Base-by-base conservation (phyloP, 2,329 filamentous ascomycete species). In the Penicillium sp. region DNA sequence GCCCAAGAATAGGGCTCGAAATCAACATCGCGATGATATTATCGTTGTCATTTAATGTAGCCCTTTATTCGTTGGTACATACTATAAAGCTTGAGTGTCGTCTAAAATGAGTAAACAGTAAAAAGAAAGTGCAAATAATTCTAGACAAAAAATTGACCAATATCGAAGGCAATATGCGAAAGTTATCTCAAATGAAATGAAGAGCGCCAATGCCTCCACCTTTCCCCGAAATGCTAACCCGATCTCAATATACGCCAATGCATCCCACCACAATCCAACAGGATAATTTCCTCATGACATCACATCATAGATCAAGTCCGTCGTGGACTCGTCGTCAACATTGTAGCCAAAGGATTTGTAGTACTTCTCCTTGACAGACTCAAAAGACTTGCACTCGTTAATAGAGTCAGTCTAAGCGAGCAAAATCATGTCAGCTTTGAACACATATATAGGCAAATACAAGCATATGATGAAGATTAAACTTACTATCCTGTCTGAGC, bases 361-460 rank as follows among this genome's bases (percentile, higher is more conserved):
- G 47, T 68, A 67, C 14, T 62, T 49, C 22, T 57, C 50, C 41
- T 68, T 65, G 4, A 61, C 64, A 11, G 60, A 20, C 14, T 63
- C 63, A 41, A 61, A 70, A 7, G 58, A 44, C 43, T 64, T 61
- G 57, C 68, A 70, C 2, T 45, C n/a, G 31, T 60, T 58, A 49
- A 66, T 23, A 14, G 40, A 42, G 4, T 14, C 12, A 6, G 22
- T 29, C 61, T 59, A 12, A 4, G 44, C 23, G n/a, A 3, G 2
- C 43, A 31, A 26, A 43, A 9, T 22, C 4, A 35, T 15, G 40
- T 58, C 51, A 54, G 47, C 5, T 6, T 23, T 27, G 41, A 4
- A 15, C 46, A 23, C 2, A 29, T 29, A 15, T 14, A n/a, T 8
- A 6, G 33, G n/a, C 8, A 2, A 40, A 22, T n/a, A 20, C 9